Evolutionary conservation across 1,139 yeast species (phyloP), one percentile per base, ranked within the genome.

Genomic region (Suhomyces panamericanus): DNA sequence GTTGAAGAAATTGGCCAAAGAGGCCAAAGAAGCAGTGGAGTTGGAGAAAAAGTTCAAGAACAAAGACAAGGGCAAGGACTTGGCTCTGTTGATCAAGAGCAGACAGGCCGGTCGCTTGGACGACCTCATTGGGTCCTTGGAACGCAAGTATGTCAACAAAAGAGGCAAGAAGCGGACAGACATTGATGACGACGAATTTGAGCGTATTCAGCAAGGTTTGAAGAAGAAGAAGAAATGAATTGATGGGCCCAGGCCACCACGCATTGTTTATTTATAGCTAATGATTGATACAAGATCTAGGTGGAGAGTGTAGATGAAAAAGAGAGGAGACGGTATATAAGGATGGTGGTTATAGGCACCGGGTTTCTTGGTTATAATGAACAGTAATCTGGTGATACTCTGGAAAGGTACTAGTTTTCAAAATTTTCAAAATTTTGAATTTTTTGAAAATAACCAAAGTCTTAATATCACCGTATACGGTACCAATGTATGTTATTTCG

Each of bases 11-110:
- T 67, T 81, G 39, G 75, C 75, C 16, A 74, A 71, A 53, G 93
- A 85, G 57, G 87, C 88, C 5, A 69, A 73, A 47, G 88, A 85
- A 56, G 95, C 95, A 0, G 85, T 78, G 48, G 77, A 74, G 52
- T 64, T 82, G 54, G 80, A 83, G 50, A 67, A 70, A 49, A 70
- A 73, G 53, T 64, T 85, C 31, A 74, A 77, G 32, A 67, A 64
- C 40, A 73, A 69, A 47, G 62, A 69, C 31, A 64, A 65, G 37
- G 50, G 59, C 16, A 52, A 54, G 35, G 83, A 80, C 42, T 67
- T 84, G 45, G 69, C 71, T 38, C 71, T 75, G 32, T 57, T 83
- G 53, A 84, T 84, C 36, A 75, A 73, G 51, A 66, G 69, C 35
- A 67, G 74, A 48, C 77, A 62, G 54, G 55, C 62, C 12, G 64